Evolutionary conservation across 768 basidiomycete genomes (phyloP).

Genomic region (Kwoniella europaea): DNA sequence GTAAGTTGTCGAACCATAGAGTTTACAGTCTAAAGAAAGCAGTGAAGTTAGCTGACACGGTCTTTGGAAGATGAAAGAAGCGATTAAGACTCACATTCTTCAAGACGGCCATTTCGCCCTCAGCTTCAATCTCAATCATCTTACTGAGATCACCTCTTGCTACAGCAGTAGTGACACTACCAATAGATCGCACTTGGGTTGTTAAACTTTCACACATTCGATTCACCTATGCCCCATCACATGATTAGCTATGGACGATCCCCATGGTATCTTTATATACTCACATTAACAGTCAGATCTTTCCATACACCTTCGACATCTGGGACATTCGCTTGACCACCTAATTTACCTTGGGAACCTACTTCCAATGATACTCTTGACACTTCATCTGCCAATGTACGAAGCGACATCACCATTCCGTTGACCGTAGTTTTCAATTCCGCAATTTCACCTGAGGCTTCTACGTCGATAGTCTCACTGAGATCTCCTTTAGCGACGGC

Average conservation of each 20-base stretch:
- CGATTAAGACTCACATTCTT: constrained; percentile 56
- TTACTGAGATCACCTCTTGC: constrained; percentile 61
- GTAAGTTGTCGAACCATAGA: constrained; percentile 56
- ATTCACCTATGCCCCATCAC: constrained; percentile 54
- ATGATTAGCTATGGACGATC: constrained; percentile 21
- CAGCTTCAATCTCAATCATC: constrained; percentile 84
- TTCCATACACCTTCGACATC: constrained; percentile 96
- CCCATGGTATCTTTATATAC: background rate
- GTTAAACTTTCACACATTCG: constrained; percentile 61
- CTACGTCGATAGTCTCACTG: constrained; percentile 81
- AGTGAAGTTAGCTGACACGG: background rate
- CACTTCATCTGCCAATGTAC: constrained; percentile 88
- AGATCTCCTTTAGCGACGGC: constrained; percentile 89
- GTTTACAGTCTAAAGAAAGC: constrained; percentile 53
- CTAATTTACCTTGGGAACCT: constrained; percentile 71
- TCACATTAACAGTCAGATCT: constrained; percentile 59
- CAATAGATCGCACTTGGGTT: constrained; percentile 61
- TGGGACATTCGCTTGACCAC: constrained; percentile 89
- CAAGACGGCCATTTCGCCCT: constrained; percentile 76
- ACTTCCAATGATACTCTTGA: constrained; percentile 70
- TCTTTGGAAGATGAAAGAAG: too few species aligned
- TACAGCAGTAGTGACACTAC: constrained; percentile 59
- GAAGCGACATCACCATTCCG: constrained; percentile 83
- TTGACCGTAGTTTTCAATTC: constrained; percentile 89
- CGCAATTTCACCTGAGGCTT: constrained; percentile 93